Evolutionary conservation across 805 yeast species (phyloP).

Genomic region (Kuraishia molischiana): DNA sequence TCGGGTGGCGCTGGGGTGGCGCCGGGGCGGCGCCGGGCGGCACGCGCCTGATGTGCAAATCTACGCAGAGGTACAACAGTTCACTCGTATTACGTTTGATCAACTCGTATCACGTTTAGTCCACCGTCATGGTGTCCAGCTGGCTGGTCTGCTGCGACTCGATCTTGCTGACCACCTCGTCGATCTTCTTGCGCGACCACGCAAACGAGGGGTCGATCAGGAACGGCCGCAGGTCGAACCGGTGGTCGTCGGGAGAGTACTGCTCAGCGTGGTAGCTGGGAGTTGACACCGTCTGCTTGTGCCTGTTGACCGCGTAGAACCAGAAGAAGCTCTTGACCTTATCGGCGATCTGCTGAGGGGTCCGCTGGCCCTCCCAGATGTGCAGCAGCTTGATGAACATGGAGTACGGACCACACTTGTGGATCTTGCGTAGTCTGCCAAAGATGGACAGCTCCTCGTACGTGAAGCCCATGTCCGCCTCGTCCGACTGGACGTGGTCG

Average conservation of each 20-base stretch:
- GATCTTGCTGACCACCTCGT: slow-evolving; percentile 56
- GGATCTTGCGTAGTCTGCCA: slow-evolving; percentile 85
- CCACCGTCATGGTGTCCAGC: slow-evolving; percentile 34
- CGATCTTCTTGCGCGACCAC: slow-evolving; percentile 87
- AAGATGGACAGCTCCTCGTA: slow-evolving; percentile 88
- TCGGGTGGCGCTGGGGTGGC: too few relatives aligned
- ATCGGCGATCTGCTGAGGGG: slow-evolving; percentile 79
- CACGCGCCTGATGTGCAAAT: too few relatives aligned
- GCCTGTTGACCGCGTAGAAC: slow-evolving; percentile 91
- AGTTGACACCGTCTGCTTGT: slow-evolving; percentile 94
- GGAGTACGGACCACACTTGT: slow-evolving; percentile 93
- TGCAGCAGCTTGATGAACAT: slow-evolving; percentile 87
- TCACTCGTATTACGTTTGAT: too few relatives aligned
- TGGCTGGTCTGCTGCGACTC: slow-evolving; percentile 26
- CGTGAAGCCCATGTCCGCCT: slow-evolving; percentile 96
- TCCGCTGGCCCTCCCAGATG: slow-evolving; percentile 75
- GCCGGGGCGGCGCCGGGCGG: too few relatives aligned
- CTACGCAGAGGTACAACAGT: too few relatives aligned
- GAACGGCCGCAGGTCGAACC: slow-evolving; percentile 95
- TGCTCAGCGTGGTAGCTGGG: slow-evolving; percentile 98
- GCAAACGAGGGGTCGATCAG: slow-evolving; percentile 82
- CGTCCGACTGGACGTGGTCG: slow-evolving; percentile 90
- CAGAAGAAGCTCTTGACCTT: slow-evolving; percentile 91
- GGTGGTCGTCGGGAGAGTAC: slow-evolving; percentile 95
- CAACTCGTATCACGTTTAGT: slow-evolving; percentile 23